Percentiles rank a stretch among this genome's conserved stretches.
Conservation (phyloP, 805 yeast genomes). For the Pichia occidentalis region DNA sequence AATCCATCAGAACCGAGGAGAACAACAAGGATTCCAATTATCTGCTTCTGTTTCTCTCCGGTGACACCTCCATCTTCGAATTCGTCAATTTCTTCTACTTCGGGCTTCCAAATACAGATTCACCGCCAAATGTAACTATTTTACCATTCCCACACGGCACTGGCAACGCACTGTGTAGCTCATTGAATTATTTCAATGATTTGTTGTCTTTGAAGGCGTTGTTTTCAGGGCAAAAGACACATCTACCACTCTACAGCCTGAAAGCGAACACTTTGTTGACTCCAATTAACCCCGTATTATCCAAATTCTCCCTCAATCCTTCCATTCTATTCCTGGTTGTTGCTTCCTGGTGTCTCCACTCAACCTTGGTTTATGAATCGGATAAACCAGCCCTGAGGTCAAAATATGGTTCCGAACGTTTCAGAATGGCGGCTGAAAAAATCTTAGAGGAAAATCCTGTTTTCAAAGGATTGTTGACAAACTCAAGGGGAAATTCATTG, state of each 20-base stretch:
- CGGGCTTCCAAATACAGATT: neutral
- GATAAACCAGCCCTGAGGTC: constrained; percentile 58
- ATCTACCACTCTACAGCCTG: constrained; percentile 39
- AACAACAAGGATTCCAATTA: constrained; percentile 12
- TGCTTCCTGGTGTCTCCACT: constrained; percentile 80
- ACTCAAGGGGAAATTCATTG: no score
- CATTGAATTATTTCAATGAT: constrained; percentile 40
- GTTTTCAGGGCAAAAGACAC: constrained; percentile 21
- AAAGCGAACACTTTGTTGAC: neutral
- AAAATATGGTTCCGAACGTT: constrained; percentile 57
- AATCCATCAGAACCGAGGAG: no score
- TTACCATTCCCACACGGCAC: constrained; percentile 69
- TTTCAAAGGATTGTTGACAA: constrained; percentile 41
- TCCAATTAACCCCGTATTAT: neutral
- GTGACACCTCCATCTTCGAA: constrained; percentile 82
- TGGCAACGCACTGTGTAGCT: constrained; percentile 73
- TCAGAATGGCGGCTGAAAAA: constrained; percentile 57
- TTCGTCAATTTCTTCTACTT: constrained; percentile 44
- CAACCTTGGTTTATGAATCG: constrained; percentile 75
- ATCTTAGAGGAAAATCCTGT: constrained; percentile 45
- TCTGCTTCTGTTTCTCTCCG: constrained; percentile 62
- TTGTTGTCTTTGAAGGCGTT: constrained; percentile 32
- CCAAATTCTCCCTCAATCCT: constrained; percentile 10
- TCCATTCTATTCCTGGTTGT: constrained; percentile 47
- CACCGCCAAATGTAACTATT: constrained; percentile 17